Evolutionary conservation across 805 yeast species (phyloP), one percentile per base, ranked within the genome.

Genomic region (Starmerella powellii): DNA sequence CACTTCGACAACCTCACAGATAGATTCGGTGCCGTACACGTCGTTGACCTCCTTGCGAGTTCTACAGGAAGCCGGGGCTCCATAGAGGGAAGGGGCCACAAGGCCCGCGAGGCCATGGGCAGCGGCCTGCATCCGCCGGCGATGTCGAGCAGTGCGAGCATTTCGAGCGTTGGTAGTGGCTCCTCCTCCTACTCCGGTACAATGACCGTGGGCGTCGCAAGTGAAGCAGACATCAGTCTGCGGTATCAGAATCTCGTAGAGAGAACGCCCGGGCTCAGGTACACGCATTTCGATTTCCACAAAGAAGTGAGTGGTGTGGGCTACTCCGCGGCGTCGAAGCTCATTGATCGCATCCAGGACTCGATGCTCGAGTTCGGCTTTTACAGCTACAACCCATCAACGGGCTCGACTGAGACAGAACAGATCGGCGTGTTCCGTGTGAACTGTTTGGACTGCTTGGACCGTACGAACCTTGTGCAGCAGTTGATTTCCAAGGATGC

Each of bases 391-490:
- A 93, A 87, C 58, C 66, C 74, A 1, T 61, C 62, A 10, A 45
- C 36, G 17, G 40, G 37, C 6, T 66, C 65, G 3, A 65, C 66
- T 2, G 74, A 74, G 53, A 72, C 81, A 16, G 80, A 83, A 54
- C 99, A 91, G 60, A 72, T 75, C 42, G 99, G 99, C 40, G 77
- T 86, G 8, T 88, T 93, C 59, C 68, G 98, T 51, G 82, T 93
- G 8, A 91, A 91, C 59, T 91, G 98, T 63, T 70, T 91, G 49
- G 98, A 85, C 60, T 91, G 98, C 63, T 67, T 91, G 39, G 98
- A 91, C 58, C 70, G 98, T 58, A 91, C 98, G 2, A 91, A 91
- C 56, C 70, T 91, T 54, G 77, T 86, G 31, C 71, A 70, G 45
- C 74, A 88, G 63, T 80, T 84, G 21, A 68, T 91, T 6, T 83